Evolutionary conservation across 345 rosid genomes (phyloP), one percentile per base, ranked within the genome.

Genomic region (Citrus unshiu): DNA sequence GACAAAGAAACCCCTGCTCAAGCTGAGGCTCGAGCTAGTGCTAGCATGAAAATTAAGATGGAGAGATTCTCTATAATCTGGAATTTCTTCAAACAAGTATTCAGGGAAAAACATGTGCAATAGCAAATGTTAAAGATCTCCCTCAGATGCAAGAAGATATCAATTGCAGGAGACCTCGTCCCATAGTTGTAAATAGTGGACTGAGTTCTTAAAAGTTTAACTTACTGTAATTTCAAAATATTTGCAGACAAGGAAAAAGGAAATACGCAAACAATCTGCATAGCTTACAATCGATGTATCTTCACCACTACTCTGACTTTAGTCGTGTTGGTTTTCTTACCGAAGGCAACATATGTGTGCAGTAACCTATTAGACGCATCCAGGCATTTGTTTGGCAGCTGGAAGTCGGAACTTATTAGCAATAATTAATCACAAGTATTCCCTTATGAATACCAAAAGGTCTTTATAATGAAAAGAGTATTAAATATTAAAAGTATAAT

Each of bases 1-100:
- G 89, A 89, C 46, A 87, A 86, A 84, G 91, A 88, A 80, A 87
- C 89, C 7, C 91, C 90, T 13, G 91, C 90, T 64, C 93, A 91
- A 82, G 88, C 91, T 0, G 80, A 86, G 77, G 92, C 93, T 30
- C 79, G 88, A 46, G 80, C 69, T 22, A 74, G 71, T 30, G 93
- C 91, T 57, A 82, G 76, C 66, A 71, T 61, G 85, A 72, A 86
- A 72, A 61, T 91, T 32, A 77, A 79, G 83, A 80, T 63, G 86
- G 90, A 83, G 72, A 84, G 75, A 21, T 76, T 87, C 77, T 80
- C 80, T 7, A 24, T 43, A 18, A 35, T 88, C 12, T 87, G 90
- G 91, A 78, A 86, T 39, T 46, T 74, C 73, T 57, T 87, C 67
- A 40, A 80, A 24, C 61, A 73, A 54, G 46, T 70, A 29, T 84